Evolutionary conservation across 345 rosid genomes (phyloP), one percentile per base, ranked within the genome.

Genomic region (Rhodamnia argentea): DNA sequence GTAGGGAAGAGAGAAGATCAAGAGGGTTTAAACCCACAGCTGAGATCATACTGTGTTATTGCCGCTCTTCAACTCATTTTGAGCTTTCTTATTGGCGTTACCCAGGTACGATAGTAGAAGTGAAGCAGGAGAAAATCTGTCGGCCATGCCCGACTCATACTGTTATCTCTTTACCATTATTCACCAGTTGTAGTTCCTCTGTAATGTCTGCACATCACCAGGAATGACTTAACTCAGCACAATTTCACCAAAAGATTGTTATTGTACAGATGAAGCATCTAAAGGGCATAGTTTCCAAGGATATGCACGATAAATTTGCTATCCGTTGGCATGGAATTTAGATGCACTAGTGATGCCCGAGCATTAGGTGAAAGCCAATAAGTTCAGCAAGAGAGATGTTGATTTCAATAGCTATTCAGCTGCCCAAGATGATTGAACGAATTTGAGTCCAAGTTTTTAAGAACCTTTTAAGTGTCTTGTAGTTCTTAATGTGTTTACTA

Each of bases 91-190:
- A 85, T 86, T 93, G 58, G 89, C 87, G 82, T 88, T 91, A 75
- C 86, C 88, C 27, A 88, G 90, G 85, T 86, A 86, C 64, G 94
- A 93, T 88, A 90, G 90, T 57, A 93, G 90, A 83, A 93, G 89
- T 52, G 91, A 88, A 62, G 91, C 83, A 0, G 92, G 92, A 62
- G 94, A 85, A 89, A 89, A 92, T 87, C 86, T 92, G 51, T 93
- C 90, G 1, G 93, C 88, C 86, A 92, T 85, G 85, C 92, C 91
- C 22, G 91, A 85, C 56, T 91, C 95, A n/a, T 7, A 7, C 47
- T 44, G 47, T 44, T 22, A 92, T 86, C 90, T 92, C 94, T 87
- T 92, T 92, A 55, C 94, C 92, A 84, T 78, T 90, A 85, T 87
- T 92, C 85, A 92, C 83, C 56, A 93, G 86, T 6, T 44, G 9